phyloP scores from a whole-genome alignment of 2,329 filamentous ascomycete genomes.

The Epicoccum nigrum region DNA sequence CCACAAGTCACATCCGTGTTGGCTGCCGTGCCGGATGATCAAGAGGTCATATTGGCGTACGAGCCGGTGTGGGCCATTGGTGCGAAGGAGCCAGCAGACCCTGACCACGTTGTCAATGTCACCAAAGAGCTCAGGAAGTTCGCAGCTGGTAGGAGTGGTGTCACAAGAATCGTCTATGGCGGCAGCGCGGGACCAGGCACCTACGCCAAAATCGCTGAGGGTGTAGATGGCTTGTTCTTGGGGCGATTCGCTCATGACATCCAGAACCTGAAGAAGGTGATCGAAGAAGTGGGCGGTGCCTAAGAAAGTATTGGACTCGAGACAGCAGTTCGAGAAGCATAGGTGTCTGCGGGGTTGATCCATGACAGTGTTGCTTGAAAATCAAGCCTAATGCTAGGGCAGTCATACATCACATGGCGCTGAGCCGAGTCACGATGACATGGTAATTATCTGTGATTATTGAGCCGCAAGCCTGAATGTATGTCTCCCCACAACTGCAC shows the following conservation, averaged over 20 bases:
- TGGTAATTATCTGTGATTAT: slow-evolving; percentile 9
- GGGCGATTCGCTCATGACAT: slow-evolving; percentile 83
- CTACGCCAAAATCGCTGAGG: slow-evolving; percentile 69
- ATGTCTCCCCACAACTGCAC: neutral
- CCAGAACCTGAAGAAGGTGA: slow-evolving; percentile 71
- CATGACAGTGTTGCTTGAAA: no score
- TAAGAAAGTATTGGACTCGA: neutral
- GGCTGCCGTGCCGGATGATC: slow-evolving; percentile 62
- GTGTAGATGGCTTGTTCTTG: slow-evolving; percentile 80
- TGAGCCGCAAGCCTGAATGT: neutral
- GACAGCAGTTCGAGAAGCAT: neutral
- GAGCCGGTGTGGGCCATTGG: slow-evolving; percentile 92
- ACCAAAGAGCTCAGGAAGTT: slow-evolving; percentile 68
- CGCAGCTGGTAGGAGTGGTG: slow-evolving; percentile 59
- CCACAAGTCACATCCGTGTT: slow-evolving; percentile 70
- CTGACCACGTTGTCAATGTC: slow-evolving; percentile 75
- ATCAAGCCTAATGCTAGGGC: no score
- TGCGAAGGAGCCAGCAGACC: slow-evolving; percentile 70
- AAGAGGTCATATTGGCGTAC: slow-evolving; percentile 79
- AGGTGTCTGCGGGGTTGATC: no score
- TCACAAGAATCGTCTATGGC: slow-evolving; percentile 77
- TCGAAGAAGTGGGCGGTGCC: slow-evolving; percentile 68
- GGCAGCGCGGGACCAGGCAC: slow-evolving; percentile 82
- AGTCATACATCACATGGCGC: no score
- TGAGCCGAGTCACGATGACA: no score